phyloP scores from a whole-genome alignment of 108 stramenopile genomes.

The Stephanodiscus triporus region DNA sequence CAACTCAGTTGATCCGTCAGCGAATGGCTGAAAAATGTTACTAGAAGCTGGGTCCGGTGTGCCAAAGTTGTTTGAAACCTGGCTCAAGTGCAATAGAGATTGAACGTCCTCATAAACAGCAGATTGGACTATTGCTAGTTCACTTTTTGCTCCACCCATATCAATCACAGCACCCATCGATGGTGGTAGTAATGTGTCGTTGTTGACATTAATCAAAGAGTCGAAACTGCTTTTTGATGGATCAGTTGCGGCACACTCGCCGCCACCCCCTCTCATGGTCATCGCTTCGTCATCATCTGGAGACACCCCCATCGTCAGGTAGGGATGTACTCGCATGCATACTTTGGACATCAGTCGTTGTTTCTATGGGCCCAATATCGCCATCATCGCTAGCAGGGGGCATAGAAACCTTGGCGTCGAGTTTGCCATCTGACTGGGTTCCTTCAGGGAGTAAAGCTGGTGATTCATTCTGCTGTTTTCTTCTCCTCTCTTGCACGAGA shows the following conservation, averaged over 20 bases:
- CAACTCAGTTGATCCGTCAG: background rate
- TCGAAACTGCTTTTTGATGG: conserved; percentile 4
- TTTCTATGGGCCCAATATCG: background rate
- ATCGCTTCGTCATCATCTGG: conserved; percentile 30
- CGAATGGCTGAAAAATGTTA: background rate
- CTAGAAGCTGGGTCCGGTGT: background rate
- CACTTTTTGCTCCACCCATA: background rate
- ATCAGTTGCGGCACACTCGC: conserved; percentile 6
- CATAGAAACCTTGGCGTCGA: background rate
- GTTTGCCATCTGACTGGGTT: background rate
- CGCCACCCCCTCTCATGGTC: conserved; percentile 44
- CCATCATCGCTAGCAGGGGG: background rate
- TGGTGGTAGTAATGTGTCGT: background rate
- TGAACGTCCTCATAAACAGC: conserved; percentile 12
- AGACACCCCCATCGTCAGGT: background rate
- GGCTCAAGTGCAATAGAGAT: conserved; percentile 1
- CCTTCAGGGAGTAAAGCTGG: background rate
- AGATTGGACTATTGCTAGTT: background rate
- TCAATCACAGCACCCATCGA: conserved; percentile 2
- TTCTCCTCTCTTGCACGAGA: conserved; percentile 26
- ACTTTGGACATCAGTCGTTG: background rate
- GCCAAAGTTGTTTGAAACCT: background rate
- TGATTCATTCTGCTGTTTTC: conserved; percentile 12
- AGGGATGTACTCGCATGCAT: background rate
- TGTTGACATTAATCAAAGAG: background rate